Conservation (phyloP, 2,329 filamentous ascomycete species). For the Lecanicillium sp. region DNA sequence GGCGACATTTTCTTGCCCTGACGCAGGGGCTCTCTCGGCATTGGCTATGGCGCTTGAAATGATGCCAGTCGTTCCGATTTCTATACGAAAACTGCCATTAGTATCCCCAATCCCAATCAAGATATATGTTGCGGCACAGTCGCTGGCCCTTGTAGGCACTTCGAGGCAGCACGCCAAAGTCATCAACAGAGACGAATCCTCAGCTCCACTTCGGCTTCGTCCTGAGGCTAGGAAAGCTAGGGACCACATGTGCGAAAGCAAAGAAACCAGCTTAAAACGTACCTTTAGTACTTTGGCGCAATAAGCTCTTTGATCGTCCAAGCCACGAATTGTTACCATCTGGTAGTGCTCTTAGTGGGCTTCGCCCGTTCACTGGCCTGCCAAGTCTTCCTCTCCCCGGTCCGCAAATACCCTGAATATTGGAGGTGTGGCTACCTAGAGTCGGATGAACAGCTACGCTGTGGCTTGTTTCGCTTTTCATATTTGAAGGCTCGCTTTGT, state of each 20-base stretch:
- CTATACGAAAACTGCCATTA: constrained; percentile 6
- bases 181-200: no score
- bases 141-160: no score
- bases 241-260: no score
- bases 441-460: constrained; percentile 21
- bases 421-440: constrained; percentile 43
- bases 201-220: no score
- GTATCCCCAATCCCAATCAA: no score
- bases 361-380: constrained; percentile 54
- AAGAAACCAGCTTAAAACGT: no score
- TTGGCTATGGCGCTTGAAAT: constrained; percentile 90
- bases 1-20: constrained; percentile 61
- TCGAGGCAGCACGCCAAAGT: no score
- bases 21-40: constrained; percentile 61
- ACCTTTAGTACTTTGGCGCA: constrained; percentile 10
- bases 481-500: constrained; percentile 15
- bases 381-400: constrained; percentile 78
- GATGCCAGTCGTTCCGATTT: constrained; percentile 58
- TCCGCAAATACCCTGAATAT: constrained; percentile 62
- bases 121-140: no score
- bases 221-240: no score
- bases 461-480: constrained; percentile 15
- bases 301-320: constrained; percentile 37
- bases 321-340: constrained; percentile 52
- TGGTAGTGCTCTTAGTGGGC: constrained; percentile 51